phyloP scores from a whole-genome alignment of 352 stramenopile genomes.

The Phytophthora pini region DNA sequence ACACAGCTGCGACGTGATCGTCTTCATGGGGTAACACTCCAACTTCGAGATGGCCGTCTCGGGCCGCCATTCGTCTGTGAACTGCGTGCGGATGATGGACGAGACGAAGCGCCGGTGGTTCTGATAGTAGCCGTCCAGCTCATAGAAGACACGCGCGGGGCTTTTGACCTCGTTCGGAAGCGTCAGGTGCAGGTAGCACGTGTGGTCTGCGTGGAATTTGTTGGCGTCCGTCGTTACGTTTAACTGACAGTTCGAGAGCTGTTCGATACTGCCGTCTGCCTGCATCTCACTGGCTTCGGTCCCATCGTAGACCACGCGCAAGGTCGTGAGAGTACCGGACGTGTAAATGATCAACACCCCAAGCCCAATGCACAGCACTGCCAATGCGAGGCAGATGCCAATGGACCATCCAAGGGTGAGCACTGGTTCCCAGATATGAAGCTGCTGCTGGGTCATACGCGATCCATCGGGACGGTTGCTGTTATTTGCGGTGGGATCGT shows the following conservation, averaged over 20 bases:
- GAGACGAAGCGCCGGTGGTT: constrained; percentile 79
- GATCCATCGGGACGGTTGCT: constrained; percentile 62
- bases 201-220: constrained; percentile 77
- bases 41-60: constrained; percentile 33
- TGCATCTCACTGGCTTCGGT: constrained; percentile 36
- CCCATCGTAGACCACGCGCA: constrained; percentile 73
- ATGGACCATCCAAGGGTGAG: constrained; percentile 74
- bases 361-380: constrained; percentile 48
- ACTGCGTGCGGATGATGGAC: constrained; percentile 71
- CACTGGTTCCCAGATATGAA: constrained; percentile 79
- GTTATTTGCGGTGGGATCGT: constrained; percentile 18
- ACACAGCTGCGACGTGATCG: constrained; percentile 43
- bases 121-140: constrained; percentile 71
- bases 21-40: constrained; percentile 61
- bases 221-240: constrained; percentile 49
- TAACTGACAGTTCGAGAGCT: constrained; percentile 62
- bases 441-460: constrained; percentile 67
- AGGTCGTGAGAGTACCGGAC: constrained; percentile 54
- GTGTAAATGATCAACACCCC: constrained; percentile 58
- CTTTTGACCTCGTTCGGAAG: constrained; percentile 51
- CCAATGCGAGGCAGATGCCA: constrained; percentile 54
- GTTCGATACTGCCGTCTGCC: constrained; percentile 37
- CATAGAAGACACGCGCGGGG: constrained; percentile 64
- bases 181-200: constrained; percentile 71
- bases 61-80: constrained; percentile 63